Base-by-base conservation (phyloP, 495 filamentous ascomycete genomes). In the Neurospora sp. region DNA sequence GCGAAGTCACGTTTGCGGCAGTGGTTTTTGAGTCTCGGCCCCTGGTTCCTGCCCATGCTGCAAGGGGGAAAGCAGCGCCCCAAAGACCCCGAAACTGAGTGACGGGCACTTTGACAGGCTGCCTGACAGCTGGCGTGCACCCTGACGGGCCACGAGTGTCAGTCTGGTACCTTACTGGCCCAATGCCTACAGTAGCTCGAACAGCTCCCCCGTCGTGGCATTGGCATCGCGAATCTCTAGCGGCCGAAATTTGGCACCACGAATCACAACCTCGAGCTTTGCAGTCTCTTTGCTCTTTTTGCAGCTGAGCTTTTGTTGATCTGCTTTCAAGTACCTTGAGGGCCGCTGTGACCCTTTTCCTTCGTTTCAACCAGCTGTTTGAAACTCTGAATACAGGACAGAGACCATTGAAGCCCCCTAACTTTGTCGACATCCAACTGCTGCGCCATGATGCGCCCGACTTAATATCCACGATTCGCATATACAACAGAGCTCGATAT, bases 1-100 rank as follows among this genome's bases (percentile, higher is more conserved):
- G 77, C 78, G 78, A 78, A 75, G 76, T 79, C 76, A 79, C 78
- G 78, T 79, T 74, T 14, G 5, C 71, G n/a, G 37, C 54, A 40
- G 70, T 49, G 42, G 71, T 72, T 69, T 69, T 74, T 20, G 46
- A 76, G 42, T 74, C 77, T 71, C 5, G 37, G 66, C 37, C 31
- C 42, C 18, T 62, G 23, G 54, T 14, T 66, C 14, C 5, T 12
- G 12, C n/a, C n/a, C n/a, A n/a, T n/a, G n/a, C 46, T 23, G 46
- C 46, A 54, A 35, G 20, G 20, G 20, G 18, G 18, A 3, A 54
- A 54, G 46, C 4, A 27, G 46, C 46, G 5, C 20, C 20, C 46
- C 46, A 54, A 12, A 54, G 4, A 14, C 54, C 54, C 54, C 54
- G 54, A 31, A 66, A 66, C 14, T 66, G 14, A 37, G 27, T 35